phyloP scores from a whole-genome alignment of 345 rosid genomes.

The Viola odorata region DNA sequence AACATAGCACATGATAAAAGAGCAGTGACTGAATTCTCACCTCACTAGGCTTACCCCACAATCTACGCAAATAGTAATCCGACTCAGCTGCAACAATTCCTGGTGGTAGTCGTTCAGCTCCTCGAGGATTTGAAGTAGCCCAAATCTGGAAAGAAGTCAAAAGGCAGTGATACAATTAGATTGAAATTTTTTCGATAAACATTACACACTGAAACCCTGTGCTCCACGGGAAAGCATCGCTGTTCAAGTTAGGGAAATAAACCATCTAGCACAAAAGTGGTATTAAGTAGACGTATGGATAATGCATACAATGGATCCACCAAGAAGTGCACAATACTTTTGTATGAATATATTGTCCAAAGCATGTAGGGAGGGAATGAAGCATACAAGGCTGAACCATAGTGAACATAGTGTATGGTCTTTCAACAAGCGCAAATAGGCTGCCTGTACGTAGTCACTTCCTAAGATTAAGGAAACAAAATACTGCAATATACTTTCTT shows the following conservation, averaged over 20 bases:
- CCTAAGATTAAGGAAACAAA: too few species aligned
- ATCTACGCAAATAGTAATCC: conserved; percentile 69
- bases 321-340: neutral
- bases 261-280: too few species aligned
- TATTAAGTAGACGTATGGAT: neutral
- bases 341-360: neutral
- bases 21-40: conserved; percentile 29
- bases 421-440: too few species aligned
- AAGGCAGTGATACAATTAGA: conserved; percentile 3
- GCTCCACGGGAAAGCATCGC: too few species aligned
- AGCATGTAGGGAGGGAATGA: neutral
- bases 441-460: too few species aligned
- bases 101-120: conserved; percentile 87
- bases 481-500: too few species aligned
- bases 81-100: conserved; percentile 80
- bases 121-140: conserved; percentile 94
- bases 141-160: conserved; percentile 53
- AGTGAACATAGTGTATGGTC: too few species aligned
- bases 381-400: neutral
- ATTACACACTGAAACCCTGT: neutral
- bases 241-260: too few species aligned
- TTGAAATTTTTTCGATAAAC: neutral
- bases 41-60: conserved; percentile 94
- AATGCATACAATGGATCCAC: neutral
- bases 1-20: neutral